Conservation (phyloP, 1,139 yeast species). For the Wickerhamiella infanticola region DNA sequence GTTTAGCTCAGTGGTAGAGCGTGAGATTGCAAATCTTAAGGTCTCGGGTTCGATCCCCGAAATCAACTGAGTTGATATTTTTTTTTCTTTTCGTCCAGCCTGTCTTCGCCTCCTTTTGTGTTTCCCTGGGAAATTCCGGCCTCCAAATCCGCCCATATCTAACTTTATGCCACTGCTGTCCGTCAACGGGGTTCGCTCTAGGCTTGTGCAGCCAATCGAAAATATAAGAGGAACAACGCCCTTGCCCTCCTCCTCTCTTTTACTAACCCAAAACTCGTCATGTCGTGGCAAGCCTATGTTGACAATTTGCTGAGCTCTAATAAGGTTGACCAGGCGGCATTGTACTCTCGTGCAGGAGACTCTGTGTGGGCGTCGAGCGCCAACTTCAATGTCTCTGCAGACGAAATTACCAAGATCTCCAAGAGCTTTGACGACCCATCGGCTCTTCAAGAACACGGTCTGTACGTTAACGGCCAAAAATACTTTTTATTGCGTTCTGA, state of each 20-base stretch:
- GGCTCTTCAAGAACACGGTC: constrained; percentile 66
- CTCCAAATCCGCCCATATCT: neutral
- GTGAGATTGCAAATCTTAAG: constrained; percentile 17
- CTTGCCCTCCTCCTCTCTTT: neutral
- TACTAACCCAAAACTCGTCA: constrained; percentile 1
- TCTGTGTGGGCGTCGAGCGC: constrained; percentile 85
- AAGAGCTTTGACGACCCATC: constrained; percentile 69
- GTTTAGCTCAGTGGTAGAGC: constrained; percentile 17
- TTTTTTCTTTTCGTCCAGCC: too few relatives aligned
- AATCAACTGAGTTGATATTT: constrained; percentile 8
- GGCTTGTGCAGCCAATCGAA: too few relatives aligned
- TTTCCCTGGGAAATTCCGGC: too few relatives aligned
- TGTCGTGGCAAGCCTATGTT: constrained; percentile 55
- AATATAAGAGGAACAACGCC: too few relatives aligned
- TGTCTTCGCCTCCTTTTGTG: too few relatives aligned
- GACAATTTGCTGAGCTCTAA: constrained; percentile 79
- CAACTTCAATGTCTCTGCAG: constrained; percentile 47
- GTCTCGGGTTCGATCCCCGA: constrained; percentile 17
- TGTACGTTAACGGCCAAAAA: constrained; percentile 73
- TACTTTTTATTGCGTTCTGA: constrained; percentile 83
- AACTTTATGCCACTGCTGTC: too few relatives aligned
- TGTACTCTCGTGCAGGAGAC: constrained; percentile 89
- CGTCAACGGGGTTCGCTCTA: too few relatives aligned
- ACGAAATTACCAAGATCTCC: constrained; percentile 62
- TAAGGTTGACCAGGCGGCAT: constrained; percentile 80